Base-by-base conservation (phyloP, 176 grass and related monocot genomes). In the Avena eriantha region DNA sequence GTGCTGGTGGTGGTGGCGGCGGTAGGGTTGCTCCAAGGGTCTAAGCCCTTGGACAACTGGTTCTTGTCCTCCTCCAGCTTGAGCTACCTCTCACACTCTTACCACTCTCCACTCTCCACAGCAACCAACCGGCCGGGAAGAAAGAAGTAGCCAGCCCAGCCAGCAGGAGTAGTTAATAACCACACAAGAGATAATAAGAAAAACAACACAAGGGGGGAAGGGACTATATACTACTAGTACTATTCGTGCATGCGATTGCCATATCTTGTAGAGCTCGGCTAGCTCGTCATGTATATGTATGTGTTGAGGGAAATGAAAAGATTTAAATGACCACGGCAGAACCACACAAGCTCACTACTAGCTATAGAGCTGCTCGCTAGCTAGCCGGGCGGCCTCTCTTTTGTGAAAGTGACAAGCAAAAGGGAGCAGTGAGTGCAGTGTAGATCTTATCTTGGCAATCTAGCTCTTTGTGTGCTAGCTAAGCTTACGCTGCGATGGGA, bases 51-150 rank as follows among this genome's bases (percentile, higher is more conserved):
- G 90, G 90, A 88, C 82, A 88, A 85, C 86, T 88, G 90, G 64
- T 88, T 92, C 90, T 86, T 92, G 72, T 88, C 90, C 71, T 88
- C 90, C 90, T 88, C 86, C 90, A 92, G 86, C 86, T 92, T 88
- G 90, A 85, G 60, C 86, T 69, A 39, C 58, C 80, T 80, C 81
- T 56, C 63, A 8, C 64, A 34, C 15, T 17, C 73, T 83, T 55
- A 23, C 39, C 80, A 60, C 71, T 48, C 46, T 47, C 46, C n/a
- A 58, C 76, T 53, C 72, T 16, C 7, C 48, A 48, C 79, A 82
- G 51, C 49, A 41, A 83, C 49, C 26, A 77, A 55, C 49, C 48
- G 23, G 23, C 59, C 49, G 59, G 85, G 67, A 87, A 90, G 75
- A 39, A 86, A 59, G 78, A 81, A 76, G 49, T 19, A 54, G 55